Conservation (phyloP, 2,329 filamentous ascomycete genomes). For the Colletotrichum falcatum region DNA sequence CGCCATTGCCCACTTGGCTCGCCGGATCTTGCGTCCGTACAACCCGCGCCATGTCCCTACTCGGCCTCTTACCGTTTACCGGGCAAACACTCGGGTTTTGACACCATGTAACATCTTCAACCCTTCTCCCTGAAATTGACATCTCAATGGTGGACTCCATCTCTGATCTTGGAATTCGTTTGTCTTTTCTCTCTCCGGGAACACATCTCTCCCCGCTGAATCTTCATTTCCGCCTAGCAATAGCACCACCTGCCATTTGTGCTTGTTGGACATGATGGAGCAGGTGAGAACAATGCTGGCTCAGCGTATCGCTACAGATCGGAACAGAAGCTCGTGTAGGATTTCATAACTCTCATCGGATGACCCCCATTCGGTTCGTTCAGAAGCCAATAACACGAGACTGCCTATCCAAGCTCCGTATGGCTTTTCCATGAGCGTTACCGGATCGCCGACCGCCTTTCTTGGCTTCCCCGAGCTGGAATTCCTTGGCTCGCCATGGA, state of each 20-base stretch:
- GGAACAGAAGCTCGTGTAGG: not conserved
- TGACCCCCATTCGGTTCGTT: not conserved
- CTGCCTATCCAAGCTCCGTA: not conserved
- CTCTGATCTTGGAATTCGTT: not conserved
- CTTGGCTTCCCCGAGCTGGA: constrained; percentile 28
- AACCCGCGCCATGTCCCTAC: not conserved
- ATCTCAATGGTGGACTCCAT: not conserved
- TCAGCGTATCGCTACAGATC: not conserved
- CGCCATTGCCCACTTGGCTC: not conserved
- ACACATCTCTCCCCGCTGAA: not conserved
- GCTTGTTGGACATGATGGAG: not conserved
- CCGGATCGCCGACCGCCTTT: constrained; percentile 5
- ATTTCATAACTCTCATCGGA: no score
- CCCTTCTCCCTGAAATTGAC: constrained; percentile 11
- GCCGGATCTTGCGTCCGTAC: constrained; percentile 35
- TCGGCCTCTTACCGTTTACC: constrained; percentile 20
- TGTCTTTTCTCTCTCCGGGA: no score
- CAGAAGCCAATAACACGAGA: not conserved
- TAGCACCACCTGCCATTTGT: not conserved
- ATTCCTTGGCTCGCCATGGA: constrained; percentile 5
- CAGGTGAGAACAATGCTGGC: not conserved
- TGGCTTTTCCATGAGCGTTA: constrained; percentile 14
- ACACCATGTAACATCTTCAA: constrained; percentile 35
- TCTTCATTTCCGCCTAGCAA: not conserved
- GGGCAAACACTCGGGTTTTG: constrained; percentile 13